These are phyloP conservation scores for Rhizoclosmatium sp. DNA, from an alignment of 192 early-diverging fungal species.

Conservation along the genomic window DNA sequence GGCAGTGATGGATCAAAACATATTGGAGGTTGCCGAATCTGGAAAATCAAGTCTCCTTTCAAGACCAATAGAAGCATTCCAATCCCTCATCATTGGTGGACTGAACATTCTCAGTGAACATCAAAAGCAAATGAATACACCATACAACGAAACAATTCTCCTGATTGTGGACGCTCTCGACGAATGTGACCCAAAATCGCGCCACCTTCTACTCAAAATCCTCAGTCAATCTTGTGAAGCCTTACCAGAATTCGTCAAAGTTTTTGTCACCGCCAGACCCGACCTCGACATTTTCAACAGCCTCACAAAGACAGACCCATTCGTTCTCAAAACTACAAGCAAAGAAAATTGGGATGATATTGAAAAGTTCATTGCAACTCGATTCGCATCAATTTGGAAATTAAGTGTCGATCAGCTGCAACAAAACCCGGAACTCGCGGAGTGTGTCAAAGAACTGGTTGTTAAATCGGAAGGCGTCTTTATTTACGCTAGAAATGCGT, in stretches of 20 bases:
- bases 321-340: slow-evolving; percentile 8
- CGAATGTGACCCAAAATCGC: slow-evolving; percentile 18
- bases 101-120: neutral
- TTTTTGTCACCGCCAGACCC: slow-evolving; percentile 30
- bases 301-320: neutral
- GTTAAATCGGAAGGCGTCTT: slow-evolving; percentile 39
- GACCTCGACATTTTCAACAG: slow-evolving; percentile 30
- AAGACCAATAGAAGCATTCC: neutral
- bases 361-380: neutral
- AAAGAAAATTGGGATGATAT: slow-evolving; percentile 15
- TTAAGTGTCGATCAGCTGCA: neutral
- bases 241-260: slow-evolving; percentile 29
- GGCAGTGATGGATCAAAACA: slow-evolving; percentile 7
- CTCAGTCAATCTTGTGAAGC: neutral
- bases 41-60: slow-evolving; percentile 4
- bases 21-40: neutral
- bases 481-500: slow-evolving; percentile 17
- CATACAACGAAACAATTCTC: neutral
- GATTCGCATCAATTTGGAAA: neutral
- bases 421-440: neutral
- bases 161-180: slow-evolving; percentile 41
- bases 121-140: neutral
- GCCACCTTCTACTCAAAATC: slow-evolving; percentile 6
- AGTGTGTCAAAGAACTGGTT: neutral
- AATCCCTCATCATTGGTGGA: neutral